Evolutionary conservation across 805 yeast species (phyloP).

Genomic region (Kodamaea nitidulidarum): DNA sequence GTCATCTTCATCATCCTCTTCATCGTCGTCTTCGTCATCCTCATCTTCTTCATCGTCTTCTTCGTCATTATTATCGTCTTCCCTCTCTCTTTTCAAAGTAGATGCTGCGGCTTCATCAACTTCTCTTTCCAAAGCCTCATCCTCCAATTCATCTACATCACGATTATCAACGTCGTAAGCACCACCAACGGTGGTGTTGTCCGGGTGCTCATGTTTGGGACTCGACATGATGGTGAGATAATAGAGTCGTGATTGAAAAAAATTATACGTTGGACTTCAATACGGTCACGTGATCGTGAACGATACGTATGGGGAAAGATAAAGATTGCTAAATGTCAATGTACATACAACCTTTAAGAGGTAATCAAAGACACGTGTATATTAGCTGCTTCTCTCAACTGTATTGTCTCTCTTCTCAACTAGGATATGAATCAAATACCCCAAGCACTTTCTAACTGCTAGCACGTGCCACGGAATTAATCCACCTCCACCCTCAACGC

Average conservation of each 20-base stretch:
- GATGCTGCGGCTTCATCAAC: slow-evolving; percentile 5
- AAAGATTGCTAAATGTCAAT: too few relatives aligned
- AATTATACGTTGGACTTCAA: too few relatives aligned
- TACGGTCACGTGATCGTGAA: slow-evolving; percentile 1
- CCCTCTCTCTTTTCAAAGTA: slow-evolving; percentile 9
- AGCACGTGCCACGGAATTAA: slow-evolving; percentile 71
- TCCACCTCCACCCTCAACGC: slow-evolving; percentile 21
- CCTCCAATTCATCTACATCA: slow-evolving; percentile 13
- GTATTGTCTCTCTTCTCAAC: slow-evolving; percentile 27
- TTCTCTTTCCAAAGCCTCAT: slow-evolving; percentile 15
- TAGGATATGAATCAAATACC: slow-evolving; percentile 53
- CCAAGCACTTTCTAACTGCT: slow-evolving; percentile 61
- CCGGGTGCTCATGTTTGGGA: slow-evolving; percentile 8
- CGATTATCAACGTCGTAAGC: slow-evolving; percentile 3
- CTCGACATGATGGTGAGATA: slow-evolving; percentile 6
- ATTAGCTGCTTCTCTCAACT: not conserved
- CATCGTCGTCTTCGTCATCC: slow-evolving; percentile 45
- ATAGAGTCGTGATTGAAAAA: slow-evolving; percentile 1
- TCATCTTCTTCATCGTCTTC: slow-evolving; percentile 48
- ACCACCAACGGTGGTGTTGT: slow-evolving; percentile 3
- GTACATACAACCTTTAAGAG: too few relatives aligned
- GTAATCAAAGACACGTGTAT: too few relatives aligned
- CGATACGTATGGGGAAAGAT: not conserved
- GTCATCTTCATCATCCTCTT: slow-evolving; percentile 45
- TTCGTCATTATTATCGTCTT: slow-evolving; percentile 17